These are phyloP conservation scores for Capsicum pubescens DNA, from an alignment of 257 asterid species.

Conservation along the genomic window DNA sequence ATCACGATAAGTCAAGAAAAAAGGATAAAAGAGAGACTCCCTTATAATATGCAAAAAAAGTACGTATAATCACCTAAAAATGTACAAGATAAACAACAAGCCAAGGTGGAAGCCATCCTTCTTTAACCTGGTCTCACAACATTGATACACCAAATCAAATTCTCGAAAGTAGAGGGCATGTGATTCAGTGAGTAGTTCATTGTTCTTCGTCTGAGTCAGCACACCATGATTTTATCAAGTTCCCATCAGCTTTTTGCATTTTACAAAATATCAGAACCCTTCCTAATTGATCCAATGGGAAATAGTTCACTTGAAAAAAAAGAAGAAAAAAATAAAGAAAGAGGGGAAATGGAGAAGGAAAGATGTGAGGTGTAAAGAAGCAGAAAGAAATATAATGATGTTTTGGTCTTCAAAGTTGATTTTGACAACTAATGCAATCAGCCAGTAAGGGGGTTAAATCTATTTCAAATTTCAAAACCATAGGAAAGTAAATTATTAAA, in stretches of 20 bases:
- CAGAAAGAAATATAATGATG: background rate
- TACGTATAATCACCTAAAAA: slow-evolving; percentile 41
- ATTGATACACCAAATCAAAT: slow-evolving; percentile 15
- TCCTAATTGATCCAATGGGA: slow-evolving; percentile 3
- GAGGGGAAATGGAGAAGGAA: background rate
- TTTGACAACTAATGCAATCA: background rate
- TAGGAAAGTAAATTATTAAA: no score
- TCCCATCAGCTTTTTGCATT: background rate
- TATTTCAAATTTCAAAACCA: no score
- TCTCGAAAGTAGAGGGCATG: background rate
- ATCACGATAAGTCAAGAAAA: slow-evolving; percentile 38
- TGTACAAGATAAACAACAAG: slow-evolving; percentile 45
- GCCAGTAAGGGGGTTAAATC: background rate
- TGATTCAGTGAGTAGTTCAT: background rate
- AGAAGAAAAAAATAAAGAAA: background rate
- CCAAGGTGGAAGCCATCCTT: slow-evolving; percentile 60
- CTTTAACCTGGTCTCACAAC: slow-evolving; percentile 37
- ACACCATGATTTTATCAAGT: slow-evolving; percentile 1
- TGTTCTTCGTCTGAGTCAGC: background rate
- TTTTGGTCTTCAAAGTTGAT: background rate
- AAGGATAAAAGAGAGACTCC: slow-evolving; percentile 12
- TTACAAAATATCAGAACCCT: background rate
- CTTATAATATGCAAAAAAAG: background rate
- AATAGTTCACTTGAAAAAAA: background rate
- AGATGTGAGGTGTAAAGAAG: slow-evolving; percentile 2